Evolutionary conservation across 768 basidiomycete genomes (phyloP), one percentile per base, ranked within the genome.

Genomic region (Mrakia frigida): DNA sequence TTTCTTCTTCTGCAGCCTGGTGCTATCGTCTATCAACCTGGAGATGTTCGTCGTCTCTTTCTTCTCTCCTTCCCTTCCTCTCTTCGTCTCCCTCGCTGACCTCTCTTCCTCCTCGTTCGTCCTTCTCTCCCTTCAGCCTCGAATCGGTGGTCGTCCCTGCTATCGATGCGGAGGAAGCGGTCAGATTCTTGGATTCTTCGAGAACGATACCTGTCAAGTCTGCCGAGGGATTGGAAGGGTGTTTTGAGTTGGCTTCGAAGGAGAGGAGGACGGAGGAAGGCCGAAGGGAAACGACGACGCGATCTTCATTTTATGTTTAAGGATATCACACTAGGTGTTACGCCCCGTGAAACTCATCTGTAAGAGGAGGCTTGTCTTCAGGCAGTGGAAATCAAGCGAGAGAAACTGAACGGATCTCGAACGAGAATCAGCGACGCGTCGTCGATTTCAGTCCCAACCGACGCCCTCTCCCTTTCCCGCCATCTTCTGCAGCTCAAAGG

Each of bases 221-320:
- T 74, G 73, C 39, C n/a, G 73, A 14, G 73, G 73, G 6, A 63
- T 74, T 25, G 73, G 73, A 33, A 46, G 73, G 43, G 35, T 72
- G 21, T 72, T 72, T 39, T 72, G 46, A 56, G 5, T 25, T 25
- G 7, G n/a, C n/a, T 13, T n/a, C 7, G 56, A 2, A 3, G n/a
- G 56, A 25, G 56, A 28, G 56, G 23, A 18, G 25, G 56, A 56
- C 25, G 56, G 46, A 50, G 6, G 13, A 50, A 46, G 43, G 43
- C n/a, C n/a, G n/a, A 14, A 46, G 43, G 43, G 43, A 46, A 14
- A 14, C 7, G 13, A 46, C 6, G 43, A 14, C n/a, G 43, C 9
- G 43, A 46, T 46, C 39, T 41, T 11, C 39, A 41, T 41, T 41
- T 41, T 41, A 41, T 41, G 39, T 50, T 50, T 50, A 50, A 4